Evolutionary conservation across 495 filamentous ascomycete species (phyloP).

Genomic region (Chlorociboria aeruginascens): DNA sequence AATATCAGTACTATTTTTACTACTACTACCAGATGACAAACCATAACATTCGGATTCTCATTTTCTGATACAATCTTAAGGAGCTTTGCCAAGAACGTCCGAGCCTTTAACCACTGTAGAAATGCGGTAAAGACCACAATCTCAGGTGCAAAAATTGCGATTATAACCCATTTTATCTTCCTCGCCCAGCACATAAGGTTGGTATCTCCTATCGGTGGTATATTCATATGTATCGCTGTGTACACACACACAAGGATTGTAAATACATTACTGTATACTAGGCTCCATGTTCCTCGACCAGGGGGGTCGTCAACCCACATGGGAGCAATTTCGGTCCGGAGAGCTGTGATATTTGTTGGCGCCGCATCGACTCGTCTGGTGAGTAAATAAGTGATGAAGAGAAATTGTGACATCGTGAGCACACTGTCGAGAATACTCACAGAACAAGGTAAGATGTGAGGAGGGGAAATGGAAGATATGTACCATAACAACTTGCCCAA

Average conservation of each 20-base stretch:
- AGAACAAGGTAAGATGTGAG: no score
- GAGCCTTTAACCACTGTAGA: constrained; percentile 8
- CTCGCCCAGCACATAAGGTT: not conserved
- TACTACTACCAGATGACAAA: not conserved
- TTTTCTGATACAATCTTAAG: not conserved
- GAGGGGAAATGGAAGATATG: no score
- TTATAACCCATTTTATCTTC: constrained; percentile 20
- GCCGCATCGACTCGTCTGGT: not conserved
- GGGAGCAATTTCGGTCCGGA: not conserved
- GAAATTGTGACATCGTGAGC: not conserved
- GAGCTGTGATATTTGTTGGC: constrained; percentile 2
- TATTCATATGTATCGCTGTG: constrained; percentile 31
- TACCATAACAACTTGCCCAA: no score
- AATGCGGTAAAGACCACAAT: constrained; percentile 18
- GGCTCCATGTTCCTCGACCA: constrained; percentile 25
- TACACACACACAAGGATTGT: constrained; percentile 30
- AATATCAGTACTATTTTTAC: not conserved
- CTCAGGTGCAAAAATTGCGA: constrained; percentile 25
- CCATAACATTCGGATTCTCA: not conserved
- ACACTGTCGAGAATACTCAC: no score
- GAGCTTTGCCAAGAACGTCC: not conserved
- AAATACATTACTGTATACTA: constrained; percentile 26
- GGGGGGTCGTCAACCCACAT: not conserved
- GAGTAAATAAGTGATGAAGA: not conserved
- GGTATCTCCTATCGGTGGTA: constrained; percentile 11